Conservation (phyloP, 345 rosid species). For the Eucalyptus decipiens region DNA sequence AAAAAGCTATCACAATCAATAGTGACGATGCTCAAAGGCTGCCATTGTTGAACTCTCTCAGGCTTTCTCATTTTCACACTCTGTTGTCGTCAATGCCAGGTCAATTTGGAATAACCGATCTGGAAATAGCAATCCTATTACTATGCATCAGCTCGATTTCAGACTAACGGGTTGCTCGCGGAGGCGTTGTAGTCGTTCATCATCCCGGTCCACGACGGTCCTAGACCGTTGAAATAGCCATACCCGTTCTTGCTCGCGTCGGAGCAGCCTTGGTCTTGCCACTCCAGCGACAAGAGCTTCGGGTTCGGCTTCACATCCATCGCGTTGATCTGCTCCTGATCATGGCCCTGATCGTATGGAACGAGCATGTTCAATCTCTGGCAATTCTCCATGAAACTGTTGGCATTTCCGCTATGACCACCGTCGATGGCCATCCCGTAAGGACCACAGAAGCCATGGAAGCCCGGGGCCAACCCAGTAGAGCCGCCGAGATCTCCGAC, state of each 20-base stretch:
- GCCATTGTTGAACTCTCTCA: slow-evolving; percentile 15
- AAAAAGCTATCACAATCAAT: neutral
- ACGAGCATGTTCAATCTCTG: slow-evolving; percentile 37
- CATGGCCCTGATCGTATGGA: slow-evolving; percentile 32
- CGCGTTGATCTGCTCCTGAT: neutral
- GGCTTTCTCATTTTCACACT: slow-evolving; percentile 10
- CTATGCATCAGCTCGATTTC: neutral
- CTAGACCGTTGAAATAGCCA: slow-evolving; percentile 29
- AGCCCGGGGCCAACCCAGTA: slow-evolving; percentile 8
- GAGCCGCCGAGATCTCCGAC: neutral
- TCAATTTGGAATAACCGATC: neutral
- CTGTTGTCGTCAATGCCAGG: neutral
- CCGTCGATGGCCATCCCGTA: slow-evolving; percentile 7
- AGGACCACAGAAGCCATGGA: slow-evolving; percentile 26
- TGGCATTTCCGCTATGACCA: slow-evolving; percentile 3
- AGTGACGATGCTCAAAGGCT: slow-evolving; percentile 7
- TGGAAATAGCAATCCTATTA: neutral
- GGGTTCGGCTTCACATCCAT: slow-evolving; percentile 67
- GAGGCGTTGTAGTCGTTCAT: slow-evolving; percentile 39
- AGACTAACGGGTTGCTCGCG: slow-evolving; percentile 35
- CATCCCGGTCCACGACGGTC: slow-evolving; percentile 46
- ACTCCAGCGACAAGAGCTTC: slow-evolving; percentile 61
- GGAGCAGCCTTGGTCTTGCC: slow-evolving; percentile 71
- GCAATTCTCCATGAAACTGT: slow-evolving; percentile 42
- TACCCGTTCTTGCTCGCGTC: slow-evolving; percentile 32